Percentiles rank a stretch among this genome's conserved stretches.
These are phyloP conservation scores for Elsinoe ampelina DNA, from an alignment of 2,329 filamentous ascomycete species.

Conservation along the genomic window DNA sequence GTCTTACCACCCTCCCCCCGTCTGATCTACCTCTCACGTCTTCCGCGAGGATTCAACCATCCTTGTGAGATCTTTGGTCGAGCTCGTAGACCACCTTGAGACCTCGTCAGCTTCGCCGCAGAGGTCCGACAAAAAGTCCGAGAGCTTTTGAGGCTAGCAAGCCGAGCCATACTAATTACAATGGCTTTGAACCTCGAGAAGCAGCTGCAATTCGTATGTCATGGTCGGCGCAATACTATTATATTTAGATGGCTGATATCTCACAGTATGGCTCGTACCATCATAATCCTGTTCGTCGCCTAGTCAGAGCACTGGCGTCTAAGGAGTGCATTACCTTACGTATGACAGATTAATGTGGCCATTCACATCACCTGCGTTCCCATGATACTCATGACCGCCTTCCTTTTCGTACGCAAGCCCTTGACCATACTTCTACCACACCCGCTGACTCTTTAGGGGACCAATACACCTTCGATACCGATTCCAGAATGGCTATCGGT, in stretches of 20 bases:
- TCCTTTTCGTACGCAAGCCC: conserved; percentile 54
- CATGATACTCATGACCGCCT: conserved; percentile 59
- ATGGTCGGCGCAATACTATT: conserved; percentile 16
- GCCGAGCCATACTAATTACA: neutral
- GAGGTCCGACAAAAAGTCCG: neutral
- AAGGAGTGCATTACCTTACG: neutral
- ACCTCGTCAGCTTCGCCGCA: neutral
- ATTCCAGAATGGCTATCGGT: conserved; percentile 46
- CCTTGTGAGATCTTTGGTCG: too few species aligned
- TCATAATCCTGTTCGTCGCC: conserved; percentile 52
- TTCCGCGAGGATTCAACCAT: too few species aligned
- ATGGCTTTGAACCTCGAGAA: conserved; percentile 66
- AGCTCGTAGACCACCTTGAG: too few species aligned
- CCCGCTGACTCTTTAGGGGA: conserved; percentile 34
- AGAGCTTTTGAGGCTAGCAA: neutral
- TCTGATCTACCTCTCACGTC: neutral
- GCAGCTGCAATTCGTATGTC: conserved; percentile 69
- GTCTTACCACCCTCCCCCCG: neutral
- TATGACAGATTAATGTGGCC: conserved; percentile 55
- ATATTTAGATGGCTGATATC: conserved; percentile 15
- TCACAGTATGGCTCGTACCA: conserved; percentile 74
- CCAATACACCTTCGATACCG: conserved; percentile 46
- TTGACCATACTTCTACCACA: conserved; percentile 12
- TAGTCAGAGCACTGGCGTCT: too few species aligned
- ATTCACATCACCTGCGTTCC: conserved; percentile 78